Percentiles rank a stretch among this genome's conserved stretches.
phyloP scores from a whole-genome alignment of 1,284 basidiomycete species.

The Tilletia horrida region DNA sequence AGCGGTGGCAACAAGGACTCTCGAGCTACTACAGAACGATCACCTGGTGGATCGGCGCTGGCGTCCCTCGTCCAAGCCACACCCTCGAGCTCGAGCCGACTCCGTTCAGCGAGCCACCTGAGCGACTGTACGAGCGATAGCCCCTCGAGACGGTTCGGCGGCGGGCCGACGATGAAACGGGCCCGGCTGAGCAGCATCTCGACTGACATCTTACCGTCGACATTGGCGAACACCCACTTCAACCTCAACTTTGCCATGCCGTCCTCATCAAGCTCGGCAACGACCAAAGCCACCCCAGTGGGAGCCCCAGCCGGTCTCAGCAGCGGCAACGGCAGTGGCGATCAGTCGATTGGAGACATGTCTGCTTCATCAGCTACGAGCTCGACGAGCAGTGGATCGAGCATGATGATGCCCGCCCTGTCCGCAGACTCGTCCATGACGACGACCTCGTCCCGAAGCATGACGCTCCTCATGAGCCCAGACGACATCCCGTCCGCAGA shows the following conservation, averaged over 20 bases:
- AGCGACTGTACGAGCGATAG: neutral
- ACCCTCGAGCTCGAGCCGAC: neutral
- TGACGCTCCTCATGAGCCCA: conserved; percentile 6
- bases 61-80: neutral
- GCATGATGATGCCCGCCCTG: conserved; percentile 1
- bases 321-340: neutral
- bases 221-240: neutral
- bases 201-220: conserved; percentile 8
- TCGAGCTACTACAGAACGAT: neutral
- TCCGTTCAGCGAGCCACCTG: neutral
- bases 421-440: conserved; percentile 1
- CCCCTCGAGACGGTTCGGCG: neutral
- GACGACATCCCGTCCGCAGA: neutral
- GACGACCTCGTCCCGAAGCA: neutral
- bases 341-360: neutral
- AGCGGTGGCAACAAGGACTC: neutral
- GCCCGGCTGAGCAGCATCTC: conserved; percentile 13
- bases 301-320: neutral
- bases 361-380: neutral
- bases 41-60: neutral
- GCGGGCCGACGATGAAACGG: neutral
- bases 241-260: neutral
- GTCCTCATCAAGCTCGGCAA: neutral
- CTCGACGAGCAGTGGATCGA: neutral
- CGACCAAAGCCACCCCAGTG: neutral